Base-by-base conservation (phyloP, 2,329 filamentous ascomycete genomes). In the Metarhizium sp. region DNA sequence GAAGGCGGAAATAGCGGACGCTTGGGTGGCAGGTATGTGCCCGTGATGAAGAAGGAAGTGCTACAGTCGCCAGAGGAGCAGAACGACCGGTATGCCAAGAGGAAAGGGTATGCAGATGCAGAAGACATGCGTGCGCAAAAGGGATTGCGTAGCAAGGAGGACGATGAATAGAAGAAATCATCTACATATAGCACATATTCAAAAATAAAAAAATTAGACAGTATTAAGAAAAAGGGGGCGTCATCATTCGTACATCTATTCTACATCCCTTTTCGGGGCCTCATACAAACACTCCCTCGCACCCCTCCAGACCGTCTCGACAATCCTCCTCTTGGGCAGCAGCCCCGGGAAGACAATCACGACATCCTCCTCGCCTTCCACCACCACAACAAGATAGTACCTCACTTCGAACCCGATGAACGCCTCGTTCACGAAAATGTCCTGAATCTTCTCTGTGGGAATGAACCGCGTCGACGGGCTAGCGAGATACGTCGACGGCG, bases 281-380 rank as follows among this genome's bases (percentile, higher is more conserved):
- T 73, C 90, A 69, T 91, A 95, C 58, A 99, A 74, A 71, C 92
- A 96, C 55, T 81, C 84, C 61, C 89, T 81, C 2, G 87, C 83
- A 0, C 91, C 92, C 63, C 90, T 84, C 94, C 94, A 97, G 2
- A 97, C 92, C 62, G 84, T 80, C 74, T 96, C 91, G 32, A 97
- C 77, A 55, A 95, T 86, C 51, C 75, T 78, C 55, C 88, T 76
- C 56, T 83, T 74, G 0, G 94, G 94, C 59, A 96, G 68, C 60
- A 96, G 71, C 55, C 80, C 80, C 2, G 92, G 92, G 68, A 99
- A 99, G 3, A 97, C 91, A n/a, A 99, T 92, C 0, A 97, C 88
- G 4, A 95, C 81, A 61, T 94, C 86, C 54, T 86, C 81, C 71
- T 97, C 92, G 2, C 86, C 91, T 62, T 95, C 88, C 18, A 97